Evolutionary conservation across 345 rosid species (phyloP).

Genomic region (Noccaea bulbosa): DNA sequence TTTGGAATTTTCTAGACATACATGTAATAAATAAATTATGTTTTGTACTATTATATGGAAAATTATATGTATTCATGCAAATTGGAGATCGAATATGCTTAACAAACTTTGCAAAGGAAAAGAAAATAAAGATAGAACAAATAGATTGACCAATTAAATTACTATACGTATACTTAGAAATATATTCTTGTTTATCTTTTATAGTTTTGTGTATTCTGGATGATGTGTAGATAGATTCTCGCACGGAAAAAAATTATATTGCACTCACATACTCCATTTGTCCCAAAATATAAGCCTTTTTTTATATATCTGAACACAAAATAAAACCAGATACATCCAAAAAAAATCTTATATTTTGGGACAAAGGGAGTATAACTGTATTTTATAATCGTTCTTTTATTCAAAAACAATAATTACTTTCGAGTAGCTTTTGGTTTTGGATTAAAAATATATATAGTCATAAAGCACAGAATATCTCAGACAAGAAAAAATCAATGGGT

Average conservation of each 20-base stretch:
- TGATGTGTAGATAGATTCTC: slow-evolving; percentile 44
- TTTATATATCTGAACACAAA: too few species aligned
- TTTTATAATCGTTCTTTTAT: background rate
- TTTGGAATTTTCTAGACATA: slow-evolving; percentile 39
- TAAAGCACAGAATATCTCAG: slow-evolving; percentile 25
- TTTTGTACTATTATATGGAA: background rate
- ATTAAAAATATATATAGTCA: background rate
- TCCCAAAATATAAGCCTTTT: too few species aligned
- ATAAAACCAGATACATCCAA: too few species aligned
- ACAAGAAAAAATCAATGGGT: slow-evolving; percentile 24
- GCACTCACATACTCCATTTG: too few species aligned
- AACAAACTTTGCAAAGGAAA: background rate
- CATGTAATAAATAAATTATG: background rate
- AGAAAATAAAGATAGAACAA: background rate
- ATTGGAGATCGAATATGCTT: slow-evolving; percentile 42
- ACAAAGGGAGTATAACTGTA: too few species aligned
- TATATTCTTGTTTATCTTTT: slow-evolving; percentile 45
- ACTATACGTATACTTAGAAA: slow-evolving; percentile 36
- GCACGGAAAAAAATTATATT: background rate
- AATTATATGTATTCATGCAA: background rate
- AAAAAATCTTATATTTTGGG: too few species aligned
- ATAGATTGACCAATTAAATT: slow-evolving; percentile 34
- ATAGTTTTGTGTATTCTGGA: slow-evolving; percentile 32
- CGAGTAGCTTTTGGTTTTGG: slow-evolving; percentile 19
- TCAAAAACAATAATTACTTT: slow-evolving; percentile 11